Percentiles rank a stretch among this genome's conserved stretches.
phyloP scores from a whole-genome alignment of 805 yeast genomes.

The Jamesozyma piceae region DNA sequence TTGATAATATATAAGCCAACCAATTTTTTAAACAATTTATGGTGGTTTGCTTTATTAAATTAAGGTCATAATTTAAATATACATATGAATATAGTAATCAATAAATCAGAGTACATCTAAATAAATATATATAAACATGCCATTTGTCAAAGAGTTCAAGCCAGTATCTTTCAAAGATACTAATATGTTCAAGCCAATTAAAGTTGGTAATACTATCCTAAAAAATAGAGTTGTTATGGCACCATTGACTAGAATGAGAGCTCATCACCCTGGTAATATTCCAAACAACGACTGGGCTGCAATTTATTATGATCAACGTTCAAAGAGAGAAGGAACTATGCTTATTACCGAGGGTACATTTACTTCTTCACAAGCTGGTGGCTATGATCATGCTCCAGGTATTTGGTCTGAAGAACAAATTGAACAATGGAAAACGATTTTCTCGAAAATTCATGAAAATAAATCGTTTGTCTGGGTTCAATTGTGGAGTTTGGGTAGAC shows the following conservation, averaged over 20 bases:
- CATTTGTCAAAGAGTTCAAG: constrained; percentile 15
- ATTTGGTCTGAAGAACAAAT: constrained; percentile 40
- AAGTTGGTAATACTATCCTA: constrained; percentile 32
- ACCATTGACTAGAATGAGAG: constrained; percentile 38
- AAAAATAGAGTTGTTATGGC: constrained; percentile 33
- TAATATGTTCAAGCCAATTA: constrained; percentile 35
- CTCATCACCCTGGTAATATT: constrained; percentile 28
- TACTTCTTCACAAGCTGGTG: constrained; percentile 34
- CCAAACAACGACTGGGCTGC: constrained; percentile 36
- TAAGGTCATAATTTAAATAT: too few relatives aligned
- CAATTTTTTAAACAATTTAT: too few relatives aligned
- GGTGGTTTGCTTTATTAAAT: too few relatives aligned
- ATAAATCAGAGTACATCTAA: background rate
- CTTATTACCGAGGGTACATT: constrained; percentile 50
- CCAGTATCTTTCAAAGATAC: constrained; percentile 25
- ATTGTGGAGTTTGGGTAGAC: constrained; percentile 42
- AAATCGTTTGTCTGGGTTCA: constrained; percentile 39
- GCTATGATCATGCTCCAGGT: constrained; percentile 39
- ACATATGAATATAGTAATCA: background rate
- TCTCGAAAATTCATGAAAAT: constrained; percentile 42
- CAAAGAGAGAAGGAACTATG: constrained; percentile 42
- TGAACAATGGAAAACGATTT: constrained; percentile 40
- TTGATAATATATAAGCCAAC: background rate
- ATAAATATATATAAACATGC: constrained; percentile 6
- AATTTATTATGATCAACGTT: constrained; percentile 46